phyloP scores from a whole-genome alignment of 345 rosid genomes.

The Atalantia buxifolia region DNA sequence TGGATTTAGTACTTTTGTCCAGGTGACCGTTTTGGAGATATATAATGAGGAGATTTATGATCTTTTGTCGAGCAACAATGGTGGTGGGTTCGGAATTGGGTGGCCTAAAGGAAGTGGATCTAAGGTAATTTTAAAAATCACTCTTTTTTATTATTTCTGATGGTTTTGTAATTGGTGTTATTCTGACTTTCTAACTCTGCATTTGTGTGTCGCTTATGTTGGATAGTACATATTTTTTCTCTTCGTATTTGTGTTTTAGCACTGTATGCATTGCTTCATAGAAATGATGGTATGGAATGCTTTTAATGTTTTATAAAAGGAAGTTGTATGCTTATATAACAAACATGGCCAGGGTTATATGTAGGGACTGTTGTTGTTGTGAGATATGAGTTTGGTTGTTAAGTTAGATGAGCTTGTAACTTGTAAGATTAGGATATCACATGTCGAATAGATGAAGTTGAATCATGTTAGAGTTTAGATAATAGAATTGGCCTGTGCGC shows the following conservation, averaged over 20 bases:
- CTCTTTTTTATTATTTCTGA: not conserved
- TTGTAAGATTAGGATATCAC: not conserved
- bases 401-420: not conserved
- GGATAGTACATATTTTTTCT: not conserved
- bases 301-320: not conserved
- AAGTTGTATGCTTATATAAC: not conserved
- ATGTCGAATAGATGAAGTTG: not conserved
- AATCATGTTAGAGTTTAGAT: not conserved
- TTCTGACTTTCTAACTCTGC: not conserved
- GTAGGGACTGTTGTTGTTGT: not conserved
- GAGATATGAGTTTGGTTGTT: not conserved
- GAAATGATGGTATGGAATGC: not conserved
- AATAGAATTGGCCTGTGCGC: not conserved
- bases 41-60: constrained; percentile 95
- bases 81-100: constrained; percentile 68
- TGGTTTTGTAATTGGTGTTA: not conserved
- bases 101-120: constrained; percentile 73
- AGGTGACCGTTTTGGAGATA: constrained; percentile 86
- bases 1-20: constrained; percentile 61
- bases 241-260: not conserved
- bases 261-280: not conserved
- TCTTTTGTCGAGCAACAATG: constrained; percentile 62
- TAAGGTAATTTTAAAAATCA: constrained; percentile 38
- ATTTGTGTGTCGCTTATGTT: not conserved
- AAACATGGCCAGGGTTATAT: not conserved